These are phyloP conservation scores for Zygosaccharomyces gambellarensis DNA, from an alignment of 805 yeast species.

Conservation along the genomic window DNA sequence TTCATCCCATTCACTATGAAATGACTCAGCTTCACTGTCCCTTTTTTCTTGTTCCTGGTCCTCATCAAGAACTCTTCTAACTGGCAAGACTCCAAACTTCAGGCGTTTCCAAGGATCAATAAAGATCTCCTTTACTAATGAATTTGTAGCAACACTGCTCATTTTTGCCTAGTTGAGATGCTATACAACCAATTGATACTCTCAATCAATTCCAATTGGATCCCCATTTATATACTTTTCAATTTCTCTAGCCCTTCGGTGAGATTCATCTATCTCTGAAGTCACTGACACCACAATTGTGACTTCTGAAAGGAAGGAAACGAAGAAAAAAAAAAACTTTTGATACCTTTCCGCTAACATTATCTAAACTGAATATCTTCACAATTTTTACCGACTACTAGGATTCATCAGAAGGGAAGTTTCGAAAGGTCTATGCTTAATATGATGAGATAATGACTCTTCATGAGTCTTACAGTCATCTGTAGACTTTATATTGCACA, in stretches of 20 bases:
- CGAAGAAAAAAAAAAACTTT: not conserved
- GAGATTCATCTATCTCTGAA: not conserved
- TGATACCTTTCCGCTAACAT: not conserved
- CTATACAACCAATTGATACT: not conserved
- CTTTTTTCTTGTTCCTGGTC: not conserved
- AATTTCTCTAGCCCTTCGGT: not conserved
- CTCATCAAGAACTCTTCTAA: slow-evolving; percentile 28
- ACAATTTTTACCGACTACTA: not conserved
- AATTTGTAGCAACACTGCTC: not conserved
- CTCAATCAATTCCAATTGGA: not conserved
- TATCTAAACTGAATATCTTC: not conserved
- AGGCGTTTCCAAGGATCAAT: slow-evolving; percentile 31
- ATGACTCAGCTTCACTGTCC: not conserved
- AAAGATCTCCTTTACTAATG: slow-evolving; percentile 17
- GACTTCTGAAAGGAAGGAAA: not conserved
- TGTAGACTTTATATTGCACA: no score
- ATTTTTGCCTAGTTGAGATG: not conserved
- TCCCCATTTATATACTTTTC: not conserved
- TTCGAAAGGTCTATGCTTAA: no score
- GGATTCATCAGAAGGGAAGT: no score
- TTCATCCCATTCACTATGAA: not conserved
- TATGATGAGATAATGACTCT: not conserved
- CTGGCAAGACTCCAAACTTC: slow-evolving; percentile 36
- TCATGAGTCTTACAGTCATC: not conserved
- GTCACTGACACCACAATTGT: not conserved